These are phyloP conservation scores for Helianthus annuus DNA, from an alignment of 129 eudicot species.

Conservation along the genomic window DNA sequence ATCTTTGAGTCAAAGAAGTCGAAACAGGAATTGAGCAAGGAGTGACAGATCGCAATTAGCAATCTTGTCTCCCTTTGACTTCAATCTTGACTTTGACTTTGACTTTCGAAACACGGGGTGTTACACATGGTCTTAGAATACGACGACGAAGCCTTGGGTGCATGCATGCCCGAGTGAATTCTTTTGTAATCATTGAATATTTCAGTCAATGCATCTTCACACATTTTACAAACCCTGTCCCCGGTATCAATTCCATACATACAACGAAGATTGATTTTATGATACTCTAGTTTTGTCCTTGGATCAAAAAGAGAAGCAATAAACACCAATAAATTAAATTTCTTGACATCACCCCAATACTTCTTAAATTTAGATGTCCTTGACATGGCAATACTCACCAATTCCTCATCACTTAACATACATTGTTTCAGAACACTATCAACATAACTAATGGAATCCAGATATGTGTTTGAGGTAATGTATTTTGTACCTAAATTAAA, in stretches of 20 bases:
- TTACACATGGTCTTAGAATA: no score
- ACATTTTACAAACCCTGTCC: neutral
- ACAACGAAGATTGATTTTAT: neutral
- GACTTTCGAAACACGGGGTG: no score
- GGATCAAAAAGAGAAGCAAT: neutral
- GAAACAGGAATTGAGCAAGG: no score
- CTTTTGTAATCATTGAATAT: neutral
- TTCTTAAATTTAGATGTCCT: neutral
- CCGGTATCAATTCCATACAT: neutral
- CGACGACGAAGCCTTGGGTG: no score
- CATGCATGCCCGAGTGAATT: neutral
- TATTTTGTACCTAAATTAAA: neutral
- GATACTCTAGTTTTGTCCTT: neutral
- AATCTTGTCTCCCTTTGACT: no score
- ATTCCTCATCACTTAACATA: neutral
- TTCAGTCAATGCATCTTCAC: neutral
- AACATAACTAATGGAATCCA: neutral
- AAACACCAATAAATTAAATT: neutral
- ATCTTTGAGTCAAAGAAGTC: no score
- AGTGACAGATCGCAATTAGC: no score
- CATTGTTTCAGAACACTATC: neutral
- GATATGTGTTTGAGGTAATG: neutral
- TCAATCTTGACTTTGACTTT: no score
- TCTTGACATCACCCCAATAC: neutral
- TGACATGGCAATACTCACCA: neutral